Base-by-base conservation (phyloP, 1,284 basidiomycete species). In the Sanghuangporus baumii region DNA sequence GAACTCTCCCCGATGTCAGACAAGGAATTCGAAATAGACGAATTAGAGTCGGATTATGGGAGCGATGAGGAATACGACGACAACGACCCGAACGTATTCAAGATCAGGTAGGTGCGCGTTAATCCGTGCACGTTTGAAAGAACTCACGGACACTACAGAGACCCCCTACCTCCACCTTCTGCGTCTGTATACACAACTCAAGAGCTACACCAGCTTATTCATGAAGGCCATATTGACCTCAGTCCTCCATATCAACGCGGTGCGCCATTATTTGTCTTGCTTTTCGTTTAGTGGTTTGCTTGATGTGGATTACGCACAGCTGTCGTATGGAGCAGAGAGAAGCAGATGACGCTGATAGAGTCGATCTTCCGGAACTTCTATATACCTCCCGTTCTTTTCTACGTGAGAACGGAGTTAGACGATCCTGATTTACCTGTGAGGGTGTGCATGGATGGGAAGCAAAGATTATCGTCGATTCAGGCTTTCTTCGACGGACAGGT, bases 371-470 rank as follows among this genome's bases (percentile, higher is more conserved):
- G 79, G 47, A 83, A 84, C 67, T 84, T 79, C 68, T 84, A 83
- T 60, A 76, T 84, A 12, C 83, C 81, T 9, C 81, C 81, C 0
- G 73, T 84, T 55, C 81, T 83, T 12, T 83, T 83, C 50, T 52
- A 62, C 36, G 52, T 62, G 9, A 48, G 50, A 34, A 34, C 57
- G 2, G 46, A 52, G 8, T 40, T 36, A 5, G 61, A 65, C 2
- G 60, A 61, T 4, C 43, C 36, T 26, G 56, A 61, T 23, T 23
- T 50, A 18, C 55, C 59, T 18, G n/a, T 82, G 18, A 74, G 82
- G 64, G 74, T 86, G 56, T 91, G 89, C 65, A 87, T 91, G n/a
- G 89, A 91, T 66, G 88, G 88, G 2, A 91, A 91, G 70, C 88
- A 90, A 74, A 76, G 88, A 52, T 72, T 90, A 52, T 89, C 87